Percentiles rank a stretch among this genome's conserved stretches.
These are phyloP conservation scores for Gaeumannomyces tritici DNA, from an alignment of 2,329 filamentous ascomycete genomes.

Conservation along the genomic window DNA sequence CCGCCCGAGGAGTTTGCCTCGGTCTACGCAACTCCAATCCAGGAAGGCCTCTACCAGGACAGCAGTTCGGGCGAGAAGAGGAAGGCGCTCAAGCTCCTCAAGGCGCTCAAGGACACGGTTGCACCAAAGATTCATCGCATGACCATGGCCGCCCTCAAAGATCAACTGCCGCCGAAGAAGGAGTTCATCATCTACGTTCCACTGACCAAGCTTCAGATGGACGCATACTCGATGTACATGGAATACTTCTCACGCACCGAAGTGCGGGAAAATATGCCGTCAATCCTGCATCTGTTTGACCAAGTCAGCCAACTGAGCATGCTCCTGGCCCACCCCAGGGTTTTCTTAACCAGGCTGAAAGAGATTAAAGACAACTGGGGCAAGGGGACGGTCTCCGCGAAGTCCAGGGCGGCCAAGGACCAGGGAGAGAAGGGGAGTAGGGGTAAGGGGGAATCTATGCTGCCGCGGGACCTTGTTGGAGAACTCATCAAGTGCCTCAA, in stretches of 20 bases:
- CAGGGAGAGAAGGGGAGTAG: neutral
- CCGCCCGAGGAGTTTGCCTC: slow-evolving; percentile 55
- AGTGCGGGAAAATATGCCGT: neutral
- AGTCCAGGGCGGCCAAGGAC: neutral
- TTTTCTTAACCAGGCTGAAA: slow-evolving; percentile 29
- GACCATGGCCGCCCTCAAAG: slow-evolving; percentile 54
- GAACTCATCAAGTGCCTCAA: slow-evolving; percentile 24
- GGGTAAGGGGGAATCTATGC: slow-evolving; percentile 1
- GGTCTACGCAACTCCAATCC: slow-evolving; percentile 66
- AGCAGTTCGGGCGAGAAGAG: slow-evolving; percentile 47
- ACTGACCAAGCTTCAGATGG: slow-evolving; percentile 54
- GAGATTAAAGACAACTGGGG: slow-evolving; percentile 10
- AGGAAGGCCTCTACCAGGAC: slow-evolving; percentile 58
- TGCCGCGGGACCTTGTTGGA: slow-evolving; percentile 20
- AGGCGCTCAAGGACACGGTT: slow-evolving; percentile 61
- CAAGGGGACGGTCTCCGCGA: neutral
- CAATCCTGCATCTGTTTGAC: slow-evolving; percentile 16
- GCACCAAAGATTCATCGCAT: slow-evolving; percentile 69
- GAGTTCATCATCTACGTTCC: slow-evolving; percentile 75
- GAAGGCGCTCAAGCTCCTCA: slow-evolving; percentile 54
- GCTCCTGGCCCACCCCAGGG: slow-evolving; percentile 42
- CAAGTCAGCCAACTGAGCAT: slow-evolving; percentile 34
- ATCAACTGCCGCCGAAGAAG: slow-evolving; percentile 62
- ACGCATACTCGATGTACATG: slow-evolving; percentile 48
- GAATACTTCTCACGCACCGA: slow-evolving; percentile 3